Evolutionary conservation across 805 yeast species (phyloP).

Genomic region (Myxozyma kluyveri): DNA sequence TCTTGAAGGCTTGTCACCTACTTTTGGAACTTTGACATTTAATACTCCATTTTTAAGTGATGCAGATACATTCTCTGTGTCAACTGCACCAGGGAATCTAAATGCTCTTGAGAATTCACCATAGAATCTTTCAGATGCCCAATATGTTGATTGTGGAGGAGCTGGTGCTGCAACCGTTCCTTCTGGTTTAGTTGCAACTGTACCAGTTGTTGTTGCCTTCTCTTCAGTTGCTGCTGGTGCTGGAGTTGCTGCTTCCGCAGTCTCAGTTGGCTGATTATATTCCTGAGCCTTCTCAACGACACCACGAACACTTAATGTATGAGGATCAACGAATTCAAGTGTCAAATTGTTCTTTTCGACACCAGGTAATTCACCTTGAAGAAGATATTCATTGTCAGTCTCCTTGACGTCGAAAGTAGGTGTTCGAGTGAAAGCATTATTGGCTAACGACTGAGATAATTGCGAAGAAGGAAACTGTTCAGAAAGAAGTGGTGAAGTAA

Average conservation of each 20-base stretch:
- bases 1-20: neutral
- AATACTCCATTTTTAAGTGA: conserved; percentile 26
- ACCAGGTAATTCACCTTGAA: conserved; percentile 30
- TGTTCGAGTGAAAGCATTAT: conserved; percentile 4
- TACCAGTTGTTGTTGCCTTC: neutral
- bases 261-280: neutral
- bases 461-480: conserved; percentile 5
- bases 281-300: conserved; percentile 22
- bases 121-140: conserved; percentile 28
- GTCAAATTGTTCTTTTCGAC: conserved; percentile 24
- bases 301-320: conserved; percentile 27
- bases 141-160: conserved; percentile 7
- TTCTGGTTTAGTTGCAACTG: conserved; percentile 1
- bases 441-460: neutral
- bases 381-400: conserved; percentile 22
- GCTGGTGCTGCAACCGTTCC: neutral
- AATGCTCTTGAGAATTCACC: conserved; percentile 29
- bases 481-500: conserved; percentile 15
- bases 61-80: conserved; percentile 24
- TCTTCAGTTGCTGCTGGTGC: neutral
- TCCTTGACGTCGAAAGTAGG: conserved; percentile 29
- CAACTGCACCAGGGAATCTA: conserved; percentile 27
- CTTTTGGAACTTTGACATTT: conserved; percentile 27
- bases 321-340: conserved; percentile 25
- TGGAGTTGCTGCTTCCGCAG: neutral